These are phyloP conservation scores for Talaromyces wortmannii DNA, from an alignment of 495 filamentous ascomycete species.

Conservation along the genomic window DNA sequence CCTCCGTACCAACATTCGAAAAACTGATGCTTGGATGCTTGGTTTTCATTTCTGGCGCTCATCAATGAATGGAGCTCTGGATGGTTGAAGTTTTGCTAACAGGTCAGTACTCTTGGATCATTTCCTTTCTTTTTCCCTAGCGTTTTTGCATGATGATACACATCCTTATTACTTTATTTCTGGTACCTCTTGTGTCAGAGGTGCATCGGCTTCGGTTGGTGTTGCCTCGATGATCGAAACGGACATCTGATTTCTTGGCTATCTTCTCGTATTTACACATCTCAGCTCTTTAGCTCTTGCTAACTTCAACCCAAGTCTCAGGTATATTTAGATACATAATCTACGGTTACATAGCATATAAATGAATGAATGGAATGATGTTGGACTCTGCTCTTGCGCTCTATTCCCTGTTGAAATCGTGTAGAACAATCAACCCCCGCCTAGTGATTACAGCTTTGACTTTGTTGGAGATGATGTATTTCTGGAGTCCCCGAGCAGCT, in stretches of 20 bases:
- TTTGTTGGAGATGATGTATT: not conserved
- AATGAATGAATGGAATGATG: too few species aligned
- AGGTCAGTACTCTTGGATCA: constrained; percentile 21
- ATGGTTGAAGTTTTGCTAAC: not conserved
- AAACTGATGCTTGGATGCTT: not conserved
- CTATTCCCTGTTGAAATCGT: too few species aligned
- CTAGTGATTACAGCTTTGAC: not conserved
- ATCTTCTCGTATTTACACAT: constrained; percentile 6
- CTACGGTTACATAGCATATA: too few species aligned
- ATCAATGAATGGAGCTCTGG: not conserved
- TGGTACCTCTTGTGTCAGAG: constrained; percentile 62
- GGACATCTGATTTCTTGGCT: constrained; percentile 47
- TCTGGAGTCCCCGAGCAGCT: not conserved
- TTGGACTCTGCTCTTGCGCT: too few species aligned
- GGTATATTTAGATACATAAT: too few species aligned
- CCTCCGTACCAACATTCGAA: too few species aligned
- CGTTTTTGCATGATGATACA: constrained; percentile 39
- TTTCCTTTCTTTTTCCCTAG: not conserved
- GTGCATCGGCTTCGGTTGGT: constrained; percentile 25
- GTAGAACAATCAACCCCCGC: too few species aligned
- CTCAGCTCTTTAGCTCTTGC: constrained; percentile 3
- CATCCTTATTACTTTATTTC: constrained; percentile 41
- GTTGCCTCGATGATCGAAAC: constrained; percentile 50
- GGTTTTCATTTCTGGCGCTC: not conserved
- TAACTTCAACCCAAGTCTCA: constrained; percentile 5